A percentile compares a stretch with the other conserved stretches of the same genome.
Conservation (phyloP, 495 filamentous ascomycete species). For the Xylaria acuta region DNA sequence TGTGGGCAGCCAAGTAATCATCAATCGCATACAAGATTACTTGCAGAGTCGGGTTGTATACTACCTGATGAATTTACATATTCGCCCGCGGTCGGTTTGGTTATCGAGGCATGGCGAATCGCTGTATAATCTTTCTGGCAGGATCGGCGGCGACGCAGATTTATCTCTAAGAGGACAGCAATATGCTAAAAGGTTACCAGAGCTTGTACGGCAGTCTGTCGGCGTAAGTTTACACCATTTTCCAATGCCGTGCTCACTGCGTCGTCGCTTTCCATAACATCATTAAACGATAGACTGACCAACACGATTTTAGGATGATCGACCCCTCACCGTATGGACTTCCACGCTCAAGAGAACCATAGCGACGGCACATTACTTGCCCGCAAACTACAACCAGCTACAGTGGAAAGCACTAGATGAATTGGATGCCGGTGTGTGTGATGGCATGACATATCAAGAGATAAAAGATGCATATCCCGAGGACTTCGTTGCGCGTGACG, state of each 20-base stretch:
- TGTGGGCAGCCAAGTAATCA: conserved; percentile 91
- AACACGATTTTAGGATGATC: conserved; percentile 56
- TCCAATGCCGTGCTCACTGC: background rate
- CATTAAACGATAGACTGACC: conserved; percentile 10
- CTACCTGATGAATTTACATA: conserved; percentile 98
- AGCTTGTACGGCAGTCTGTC: conserved; percentile 79
- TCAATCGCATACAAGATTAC: conserved; percentile 97
- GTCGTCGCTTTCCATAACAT: conserved; percentile 6
- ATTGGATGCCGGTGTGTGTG: conserved; percentile 94
- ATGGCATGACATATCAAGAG: conserved; percentile 91
- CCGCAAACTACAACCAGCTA: conserved; percentile 79
- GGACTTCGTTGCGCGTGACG: conserved; percentile 91
- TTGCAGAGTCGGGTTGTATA: conserved; percentile 95
- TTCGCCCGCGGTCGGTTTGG: conserved; percentile 97
- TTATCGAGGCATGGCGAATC: conserved; percentile 97
- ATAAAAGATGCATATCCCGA: conserved; percentile 90
- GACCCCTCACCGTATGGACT: conserved; percentile 93
- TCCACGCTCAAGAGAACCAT: conserved; percentile 94
- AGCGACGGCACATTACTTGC: conserved; percentile 83
- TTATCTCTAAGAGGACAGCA: conserved; percentile 85
- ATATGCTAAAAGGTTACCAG: conserved; percentile 83
- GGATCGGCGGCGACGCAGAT: conserved; percentile 89
- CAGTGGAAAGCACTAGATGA: conserved; percentile 99
- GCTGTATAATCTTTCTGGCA: conserved; percentile 82
- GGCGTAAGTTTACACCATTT: conserved; percentile 56